Percentiles rank a stretch among this genome's conserved stretches.
phyloP scores from a whole-genome alignment of 441 rosid genomes.

The Jatropha multifida region DNA sequence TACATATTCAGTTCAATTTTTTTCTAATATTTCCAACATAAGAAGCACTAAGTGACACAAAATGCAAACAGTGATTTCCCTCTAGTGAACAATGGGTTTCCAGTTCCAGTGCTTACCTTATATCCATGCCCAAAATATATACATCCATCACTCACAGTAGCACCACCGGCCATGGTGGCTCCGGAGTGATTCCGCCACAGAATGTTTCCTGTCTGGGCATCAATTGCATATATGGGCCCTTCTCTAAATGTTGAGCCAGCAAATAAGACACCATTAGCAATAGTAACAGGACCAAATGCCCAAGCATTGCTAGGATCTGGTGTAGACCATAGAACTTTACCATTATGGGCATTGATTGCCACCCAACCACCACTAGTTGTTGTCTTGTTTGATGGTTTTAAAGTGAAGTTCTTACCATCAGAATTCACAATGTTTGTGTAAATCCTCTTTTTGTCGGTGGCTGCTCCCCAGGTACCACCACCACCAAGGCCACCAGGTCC shows the following conservation, averaged over 20 bases:
- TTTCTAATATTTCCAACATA: too few relatives aligned
- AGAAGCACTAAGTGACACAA: constrained; percentile 8
- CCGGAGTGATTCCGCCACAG: constrained; percentile 37
- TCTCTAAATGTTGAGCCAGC: constrained; percentile 26
- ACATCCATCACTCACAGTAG: constrained; percentile 39
- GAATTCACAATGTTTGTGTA: constrained; percentile 45
- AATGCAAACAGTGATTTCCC: constrained; percentile 37
- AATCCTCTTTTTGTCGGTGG: constrained; percentile 35
- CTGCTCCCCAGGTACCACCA: constrained; percentile 43
- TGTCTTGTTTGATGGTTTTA: constrained; percentile 24
- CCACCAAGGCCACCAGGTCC: constrained; percentile 37
- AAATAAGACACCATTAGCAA: constrained; percentile 38
- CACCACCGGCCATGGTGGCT: constrained; percentile 39
- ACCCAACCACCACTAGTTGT: constrained; percentile 43
- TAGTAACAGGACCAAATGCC: constrained; percentile 31
- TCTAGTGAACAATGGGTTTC: constrained; percentile 8
- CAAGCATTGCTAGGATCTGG: constrained; percentile 31
- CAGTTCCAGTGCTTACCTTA: not conserved
- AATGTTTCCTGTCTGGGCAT: constrained; percentile 32
- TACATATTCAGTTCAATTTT: too few relatives aligned
- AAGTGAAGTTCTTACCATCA: constrained; percentile 23
- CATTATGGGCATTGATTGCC: constrained; percentile 35
- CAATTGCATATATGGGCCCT: constrained; percentile 42
- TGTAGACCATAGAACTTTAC: constrained; percentile 33
- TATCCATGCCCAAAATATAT: constrained; percentile 40